These are phyloP conservation scores for Lolium perenne DNA, from an alignment of 176 grass and related monocot genomes.

Conservation along the genomic window DNA sequence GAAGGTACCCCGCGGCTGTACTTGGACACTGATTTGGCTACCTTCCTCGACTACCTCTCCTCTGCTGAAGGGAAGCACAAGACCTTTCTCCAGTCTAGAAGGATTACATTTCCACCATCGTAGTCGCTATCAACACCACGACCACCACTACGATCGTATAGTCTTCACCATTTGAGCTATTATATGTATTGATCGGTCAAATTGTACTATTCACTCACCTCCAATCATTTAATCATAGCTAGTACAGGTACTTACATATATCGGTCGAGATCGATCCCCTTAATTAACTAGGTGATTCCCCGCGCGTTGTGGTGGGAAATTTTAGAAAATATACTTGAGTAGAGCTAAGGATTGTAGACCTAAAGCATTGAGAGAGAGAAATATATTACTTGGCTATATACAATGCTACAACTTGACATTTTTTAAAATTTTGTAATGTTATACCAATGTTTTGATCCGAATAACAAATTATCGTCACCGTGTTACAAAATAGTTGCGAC, in stretches of 20 bases:
- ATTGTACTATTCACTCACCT: not conserved
- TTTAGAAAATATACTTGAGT: too few species aligned
- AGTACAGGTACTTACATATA: not conserved
- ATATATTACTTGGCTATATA: too few species aligned
- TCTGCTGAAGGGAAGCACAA: slow-evolving; percentile 71
- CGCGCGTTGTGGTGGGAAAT: too few species aligned
- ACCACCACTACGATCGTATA: not conserved
- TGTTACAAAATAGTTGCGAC: too few species aligned
- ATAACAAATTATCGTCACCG: too few species aligned
- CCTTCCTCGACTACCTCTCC: slow-evolving; percentile 76
- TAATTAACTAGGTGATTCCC: not conserved
- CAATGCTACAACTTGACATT: too few species aligned
- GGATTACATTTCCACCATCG: not conserved
- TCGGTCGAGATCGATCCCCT: too few species aligned
- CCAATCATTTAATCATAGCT: not conserved
- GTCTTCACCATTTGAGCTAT: not conserved
- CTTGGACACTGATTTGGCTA: slow-evolving; percentile 80
- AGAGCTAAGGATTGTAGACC: too few species aligned
- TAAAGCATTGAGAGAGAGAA: too few species aligned
- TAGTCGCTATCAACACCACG: not conserved
- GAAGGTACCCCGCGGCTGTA: slow-evolving; percentile 42
- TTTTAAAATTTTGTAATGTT: too few species aligned
- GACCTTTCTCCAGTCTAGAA: slow-evolving; percentile 87
- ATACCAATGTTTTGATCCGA: too few species aligned
- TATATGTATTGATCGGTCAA: not conserved